Conservation (phyloP, 192 early-diverging fungal species). For the Backusella westeae region DNA sequence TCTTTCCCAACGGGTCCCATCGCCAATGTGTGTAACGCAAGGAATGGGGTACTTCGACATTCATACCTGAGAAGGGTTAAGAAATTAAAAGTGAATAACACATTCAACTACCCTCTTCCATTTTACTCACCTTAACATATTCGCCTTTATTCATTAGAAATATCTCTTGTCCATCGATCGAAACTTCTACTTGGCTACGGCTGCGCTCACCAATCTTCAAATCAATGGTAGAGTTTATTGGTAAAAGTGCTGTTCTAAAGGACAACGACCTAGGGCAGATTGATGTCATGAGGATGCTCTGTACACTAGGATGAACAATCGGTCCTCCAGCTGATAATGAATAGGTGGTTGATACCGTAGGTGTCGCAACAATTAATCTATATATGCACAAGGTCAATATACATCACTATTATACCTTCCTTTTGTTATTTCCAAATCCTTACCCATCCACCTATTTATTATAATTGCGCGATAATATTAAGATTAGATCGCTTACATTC, state of each 20-base stretch:
- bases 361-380: conserved; percentile 77
- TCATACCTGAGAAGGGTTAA: conserved; percentile 33
- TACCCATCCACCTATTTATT: conserved; percentile 17
- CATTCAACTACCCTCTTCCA: no score
- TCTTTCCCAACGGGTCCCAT: conserved; percentile 68
- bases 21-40: conserved; percentile 66
- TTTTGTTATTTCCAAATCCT: background rate
- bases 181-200: conserved; percentile 65
- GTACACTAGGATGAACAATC: conserved; percentile 77
- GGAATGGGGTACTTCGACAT: conserved; percentile 77
- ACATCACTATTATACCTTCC: background rate
- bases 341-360: conserved; percentile 92
- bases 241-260: conserved; percentile 82
- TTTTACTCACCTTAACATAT: conserved; percentile 44
- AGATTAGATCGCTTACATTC: background rate
- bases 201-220: conserved; percentile 60
- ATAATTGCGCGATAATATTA: background rate
- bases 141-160: conserved; percentile 67
- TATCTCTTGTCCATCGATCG: conserved; percentile 75
- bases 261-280: conserved; percentile 84
- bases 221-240: conserved; percentile 59
- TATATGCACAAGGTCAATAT: conserved; percentile 20
- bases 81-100: no score
- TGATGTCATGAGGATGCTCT: conserved; percentile 69
- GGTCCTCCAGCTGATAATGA: conserved; percentile 84